Evolutionary conservation across 257 asterid species (phyloP), one percentile per base, ranked within the genome.

Genomic region (Nicotiana otophora): DNA sequence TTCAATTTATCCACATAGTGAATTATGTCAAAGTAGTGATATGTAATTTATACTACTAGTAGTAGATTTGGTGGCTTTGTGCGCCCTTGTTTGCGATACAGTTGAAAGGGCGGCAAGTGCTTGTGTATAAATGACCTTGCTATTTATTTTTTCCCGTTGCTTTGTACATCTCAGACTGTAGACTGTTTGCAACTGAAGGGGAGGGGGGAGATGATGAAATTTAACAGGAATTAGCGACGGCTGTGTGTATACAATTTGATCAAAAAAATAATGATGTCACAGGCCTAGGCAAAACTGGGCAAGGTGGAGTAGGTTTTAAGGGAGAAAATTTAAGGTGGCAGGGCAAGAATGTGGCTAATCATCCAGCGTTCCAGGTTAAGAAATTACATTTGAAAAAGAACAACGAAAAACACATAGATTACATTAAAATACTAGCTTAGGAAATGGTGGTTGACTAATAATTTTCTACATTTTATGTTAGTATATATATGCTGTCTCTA

Each of bases 1-100:
- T 88, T 90, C 87, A 86, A 88, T 84, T 82, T 94, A 87, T 88
- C 95, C 46, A 76, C 90, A 66, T 89, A 87, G 91, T 76, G 42
- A 68, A 42, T 80, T 30, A 70, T 60, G 42, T 63, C 81, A 28
- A 67, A 85, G 39, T 87, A 53, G 55, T 53, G 12, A 17, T 82
- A 69, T 88, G 91, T 87, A 84, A 86, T 86, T 53, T 85, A 77
- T 58, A 51, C 78, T 62, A 19, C 46, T 63, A 66, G 60, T 46
- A 66, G 60, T 54, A 48, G 78, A 74, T 75, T 51, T 51, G 78
- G 83, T 68, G 39, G 75, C 30, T 81, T 81, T 19, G 36, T 20
- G 48, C 33, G 48, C 77, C 36, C 78, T 23, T 70, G 66, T 48
- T 66, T 53, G 65, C 23, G 54, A 62, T 42, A 74, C 51, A 72